Conservation (phyloP, 108 stramenopile genomes). For the Aurantiochytrium sp. region DNA sequence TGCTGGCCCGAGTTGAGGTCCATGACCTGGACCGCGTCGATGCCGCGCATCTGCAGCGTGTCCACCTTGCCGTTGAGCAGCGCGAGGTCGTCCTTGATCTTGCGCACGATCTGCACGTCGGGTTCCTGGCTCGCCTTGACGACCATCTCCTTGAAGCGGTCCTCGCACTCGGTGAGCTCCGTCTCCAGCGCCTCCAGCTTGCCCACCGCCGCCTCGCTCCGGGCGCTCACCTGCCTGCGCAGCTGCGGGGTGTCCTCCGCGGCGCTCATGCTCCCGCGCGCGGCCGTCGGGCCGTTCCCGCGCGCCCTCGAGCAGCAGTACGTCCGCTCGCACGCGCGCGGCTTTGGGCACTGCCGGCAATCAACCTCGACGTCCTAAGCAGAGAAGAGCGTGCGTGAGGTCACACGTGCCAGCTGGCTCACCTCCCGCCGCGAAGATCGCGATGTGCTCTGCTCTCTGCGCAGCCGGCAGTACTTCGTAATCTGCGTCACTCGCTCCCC, state of each 20-base stretch:
- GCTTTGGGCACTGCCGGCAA: too few relatives aligned
- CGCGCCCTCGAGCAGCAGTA: too few relatives aligned
- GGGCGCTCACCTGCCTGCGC: slow-evolving; percentile 7
- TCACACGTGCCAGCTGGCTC: too few relatives aligned
- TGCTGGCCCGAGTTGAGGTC: neutral
- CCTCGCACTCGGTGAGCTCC: neutral
- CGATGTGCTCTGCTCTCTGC: too few relatives aligned
- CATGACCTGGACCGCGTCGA: neutral
- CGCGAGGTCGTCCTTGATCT: slow-evolving; percentile 13
- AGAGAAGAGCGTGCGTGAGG: too few relatives aligned
- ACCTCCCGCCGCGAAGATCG: too few relatives aligned
- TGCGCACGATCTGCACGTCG: neutral
- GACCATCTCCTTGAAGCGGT: neutral
- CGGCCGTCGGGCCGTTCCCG: neutral
- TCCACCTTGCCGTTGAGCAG: neutral
- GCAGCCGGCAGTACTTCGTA: too few relatives aligned
- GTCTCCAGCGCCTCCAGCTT: neutral
- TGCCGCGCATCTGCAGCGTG: slow-evolving; percentile 6
- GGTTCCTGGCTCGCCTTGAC: neutral
- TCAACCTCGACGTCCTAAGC: too few relatives aligned
- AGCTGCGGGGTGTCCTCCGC: neutral
- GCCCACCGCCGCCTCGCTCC: neutral
- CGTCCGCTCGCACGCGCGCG: too few relatives aligned
- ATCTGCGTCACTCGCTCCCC: too few relatives aligned
- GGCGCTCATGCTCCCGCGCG: neutral